Evolutionary conservation across 176 grass and related monocot species (phyloP).

Genomic region (Eremochloa ophiuroides): DNA sequence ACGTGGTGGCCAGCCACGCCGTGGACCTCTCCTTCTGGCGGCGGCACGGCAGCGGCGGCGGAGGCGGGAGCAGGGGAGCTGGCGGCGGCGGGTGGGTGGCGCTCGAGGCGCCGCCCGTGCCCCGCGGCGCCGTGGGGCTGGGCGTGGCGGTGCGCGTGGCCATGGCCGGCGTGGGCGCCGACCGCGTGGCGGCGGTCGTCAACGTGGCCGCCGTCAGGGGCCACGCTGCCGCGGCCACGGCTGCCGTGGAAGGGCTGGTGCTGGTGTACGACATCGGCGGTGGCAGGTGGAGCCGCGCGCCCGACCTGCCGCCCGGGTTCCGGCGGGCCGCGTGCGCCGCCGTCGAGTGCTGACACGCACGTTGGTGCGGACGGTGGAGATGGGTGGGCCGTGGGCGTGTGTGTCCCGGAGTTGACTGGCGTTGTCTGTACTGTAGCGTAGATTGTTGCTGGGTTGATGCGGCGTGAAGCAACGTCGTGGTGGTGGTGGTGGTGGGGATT

Average conservation of each 20-base stretch:
- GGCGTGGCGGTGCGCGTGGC: constrained; percentile 62
- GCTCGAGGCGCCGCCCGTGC: constrained; percentile 58
- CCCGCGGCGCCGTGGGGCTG: constrained; percentile 34
- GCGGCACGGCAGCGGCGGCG: constrained; percentile 29
- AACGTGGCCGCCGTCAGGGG: constrained; percentile 50
- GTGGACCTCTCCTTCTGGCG: constrained; percentile 85
- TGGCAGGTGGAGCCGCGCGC: constrained; percentile 63
- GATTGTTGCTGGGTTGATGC: too few relatives aligned
- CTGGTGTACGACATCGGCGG: constrained; percentile 70
- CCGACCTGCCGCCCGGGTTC: constrained; percentile 49
- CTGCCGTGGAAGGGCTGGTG: constrained; percentile 44
- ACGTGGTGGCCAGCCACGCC: constrained; percentile 80
- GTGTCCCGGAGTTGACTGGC: too few relatives aligned
- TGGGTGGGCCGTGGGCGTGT: too few relatives aligned
- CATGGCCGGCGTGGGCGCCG: constrained; percentile 51
- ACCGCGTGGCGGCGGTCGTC: constrained; percentile 55
- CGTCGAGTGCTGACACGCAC: constrained; percentile 60
- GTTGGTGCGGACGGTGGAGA: not conserved
- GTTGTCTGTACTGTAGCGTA: too few relatives aligned
- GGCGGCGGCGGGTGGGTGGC: constrained; percentile 44
- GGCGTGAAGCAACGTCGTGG: too few relatives aligned
- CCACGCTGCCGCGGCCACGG: not conserved
- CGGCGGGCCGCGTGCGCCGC: constrained; percentile 48
- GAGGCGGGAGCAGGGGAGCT: not conserved
- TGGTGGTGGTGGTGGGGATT: too few relatives aligned